Evolutionary conservation across 2,329 filamentous ascomycete genomes (phyloP), one percentile per base, ranked within the genome.

Genomic region (Aspergillus aculeatinus): DNA sequence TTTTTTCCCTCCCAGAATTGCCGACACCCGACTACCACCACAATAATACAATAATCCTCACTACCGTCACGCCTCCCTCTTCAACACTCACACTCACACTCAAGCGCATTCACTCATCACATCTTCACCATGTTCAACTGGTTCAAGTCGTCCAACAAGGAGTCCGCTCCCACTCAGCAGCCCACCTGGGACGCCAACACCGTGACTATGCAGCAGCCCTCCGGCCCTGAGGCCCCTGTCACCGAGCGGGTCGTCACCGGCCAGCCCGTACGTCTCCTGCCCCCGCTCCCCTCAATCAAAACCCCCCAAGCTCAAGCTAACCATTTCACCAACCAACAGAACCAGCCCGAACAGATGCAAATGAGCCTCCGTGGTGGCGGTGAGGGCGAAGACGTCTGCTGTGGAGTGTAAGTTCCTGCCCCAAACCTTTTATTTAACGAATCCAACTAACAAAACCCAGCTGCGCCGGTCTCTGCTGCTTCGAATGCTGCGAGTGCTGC

Each of bases 291-390:
- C 6, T 23, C 4, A 5, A 19, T 9, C 16, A 5, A 12, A 6
- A 35, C 12, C 6, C 4, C 9, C 19, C 12, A 14, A 19, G 3
- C 2, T 1, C n/a, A 21, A 5, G 27, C 19, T 10, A 21, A 33
- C 19, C 33, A 35, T 11, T 2, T 44, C 33, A n/a, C 29, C 2
- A 23, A 11, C 11, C 19, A 14, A 19, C 10, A 62, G 61, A 44
- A 44, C 29, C 48, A 47, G 51, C 63, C 53, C 33, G 63, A 58
- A 50, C 54, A 52, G 23, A 68, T 60, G 59, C 53, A 64, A 25
- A 64, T 66, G 65, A 57, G 60, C 27, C 59, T 69, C 27, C 67
- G 67, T 52, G 67, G 67, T 62, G 67, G 66, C 58, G 63, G 62
- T 35, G 60, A 54, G 47, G 65, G 67, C 14, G 53, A 55, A 21